Base-by-base conservation (phyloP, 2,329 filamentous ascomycete species). In the Thielaviopsis ethacetica region DNA sequence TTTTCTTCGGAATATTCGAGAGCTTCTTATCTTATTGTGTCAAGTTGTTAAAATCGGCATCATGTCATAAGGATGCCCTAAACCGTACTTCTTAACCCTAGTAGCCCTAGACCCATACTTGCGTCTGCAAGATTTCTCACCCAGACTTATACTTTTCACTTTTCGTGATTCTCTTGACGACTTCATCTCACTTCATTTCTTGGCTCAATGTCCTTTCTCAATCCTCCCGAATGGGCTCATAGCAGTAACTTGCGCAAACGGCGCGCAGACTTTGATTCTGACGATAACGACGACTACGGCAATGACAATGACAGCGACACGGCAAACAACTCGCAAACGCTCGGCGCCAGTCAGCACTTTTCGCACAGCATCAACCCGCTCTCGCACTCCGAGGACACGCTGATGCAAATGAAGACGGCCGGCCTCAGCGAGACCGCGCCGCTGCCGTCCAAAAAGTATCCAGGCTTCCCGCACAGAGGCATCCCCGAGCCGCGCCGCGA, bases 341-440 rank as follows among this genome's bases (percentile, higher is more conserved):
- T 49, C n/a, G 56, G 59, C 15, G 59, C 59, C 12, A 24, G 27
- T 2, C 56, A 59, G 24, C 53, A 54, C 19, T 59, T 61, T 22
- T 49, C 53, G 19, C 44, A 57, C 2, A 57, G 53, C 24, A 76
- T 78, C 65, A 79, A 81, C 65, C 78, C 78, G 19, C 61, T 75
- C 62, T 77, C 75, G 61, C 72, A 80, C 63, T 69, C 71, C 2
- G 75, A 75, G 1, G 67, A 69, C 58, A 74, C 74, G 9, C 72
- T 79, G 47, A 68, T 66, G 50, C 77, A 81, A 64, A 72, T 80
- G 55, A 65, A 67, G 21, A 63, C 74, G 7, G 77, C 77, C 2
- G 78, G 78, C 3, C 67, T 79, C n/a, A 64, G 70, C 2, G 67
- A 75, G 5, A 66, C 71, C 56, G 70, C 75, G 38, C 69, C 62